These are phyloP conservation scores for Ascochyta fabae DNA, from an alignment of 2,329 filamentous ascomycete species.

Conservation along the genomic window DNA sequence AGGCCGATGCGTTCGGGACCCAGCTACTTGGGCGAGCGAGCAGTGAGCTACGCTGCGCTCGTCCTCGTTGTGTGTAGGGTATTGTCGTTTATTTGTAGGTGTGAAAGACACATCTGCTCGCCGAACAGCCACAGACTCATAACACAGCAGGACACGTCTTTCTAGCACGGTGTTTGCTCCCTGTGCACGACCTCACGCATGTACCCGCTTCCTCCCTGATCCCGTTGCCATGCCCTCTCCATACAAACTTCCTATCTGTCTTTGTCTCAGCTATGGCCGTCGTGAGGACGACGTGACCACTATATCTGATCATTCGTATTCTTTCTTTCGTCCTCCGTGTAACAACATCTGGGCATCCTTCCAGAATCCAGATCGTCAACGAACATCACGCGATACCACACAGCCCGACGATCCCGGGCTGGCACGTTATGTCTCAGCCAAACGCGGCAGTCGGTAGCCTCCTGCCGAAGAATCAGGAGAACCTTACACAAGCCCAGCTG, in stretches of 20 bases:
- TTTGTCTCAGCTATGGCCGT: constrained; percentile 34
- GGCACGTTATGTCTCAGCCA: constrained; percentile 31
- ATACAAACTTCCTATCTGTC: constrained; percentile 15
- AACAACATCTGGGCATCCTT: constrained; percentile 20
- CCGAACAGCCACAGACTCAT: background rate
- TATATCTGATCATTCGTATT: constrained; percentile 33
- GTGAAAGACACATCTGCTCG: background rate
- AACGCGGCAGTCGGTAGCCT: constrained; percentile 10
- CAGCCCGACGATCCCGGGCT: background rate
- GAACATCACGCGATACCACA: constrained; percentile 8
- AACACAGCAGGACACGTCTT: background rate
- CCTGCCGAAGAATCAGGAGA: constrained; percentile 6
- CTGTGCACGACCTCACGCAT: constrained; percentile 5
- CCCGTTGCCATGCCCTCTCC: constrained; percentile 11
- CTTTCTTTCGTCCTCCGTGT: constrained; percentile 24
- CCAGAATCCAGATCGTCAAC: constrained; percentile 3
- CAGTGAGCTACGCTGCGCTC: background rate
- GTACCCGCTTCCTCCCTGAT: constrained; percentile 15
- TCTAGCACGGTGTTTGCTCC: background rate
- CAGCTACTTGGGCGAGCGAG: background rate
- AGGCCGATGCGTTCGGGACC: too few species aligned
- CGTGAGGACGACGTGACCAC: constrained; percentile 12
- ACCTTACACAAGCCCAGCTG: constrained; percentile 17
- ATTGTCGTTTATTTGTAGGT: background rate
- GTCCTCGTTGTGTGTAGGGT: background rate